Evolutionary conservation across 148 eudicot species (phyloP).

Genomic region (Dysphania ambrosioides): DNA sequence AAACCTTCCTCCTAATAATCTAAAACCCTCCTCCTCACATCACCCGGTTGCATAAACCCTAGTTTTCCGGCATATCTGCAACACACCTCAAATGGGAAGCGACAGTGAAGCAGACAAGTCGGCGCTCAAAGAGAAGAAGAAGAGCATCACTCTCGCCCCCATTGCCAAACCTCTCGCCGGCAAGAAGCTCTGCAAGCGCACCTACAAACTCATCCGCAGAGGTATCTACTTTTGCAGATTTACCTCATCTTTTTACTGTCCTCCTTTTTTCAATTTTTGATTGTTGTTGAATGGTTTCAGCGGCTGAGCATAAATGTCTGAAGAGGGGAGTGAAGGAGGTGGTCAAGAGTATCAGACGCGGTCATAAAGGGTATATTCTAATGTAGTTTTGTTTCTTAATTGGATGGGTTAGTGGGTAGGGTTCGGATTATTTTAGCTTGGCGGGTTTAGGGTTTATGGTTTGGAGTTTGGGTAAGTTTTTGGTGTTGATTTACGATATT

Average conservation of each 20-base stretch:
- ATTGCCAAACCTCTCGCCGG: constrained; percentile 94
- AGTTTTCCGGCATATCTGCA: background rate
- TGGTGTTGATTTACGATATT: background rate
- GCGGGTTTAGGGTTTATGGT: background rate
- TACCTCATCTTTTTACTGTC: background rate
- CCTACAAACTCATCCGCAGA: constrained; percentile 79
- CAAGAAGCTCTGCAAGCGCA: constrained; percentile 82
- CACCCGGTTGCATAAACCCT: constrained; percentile 22
- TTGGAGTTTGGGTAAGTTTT: background rate
- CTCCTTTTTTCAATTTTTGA: background rate
- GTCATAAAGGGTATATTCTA: constrained; percentile 72
- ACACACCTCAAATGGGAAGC: constrained; percentile 40
- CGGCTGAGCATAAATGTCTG: constrained; percentile 90
- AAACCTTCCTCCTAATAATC: background rate
- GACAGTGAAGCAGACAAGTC: constrained; percentile 78
- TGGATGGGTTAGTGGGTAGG: background rate
- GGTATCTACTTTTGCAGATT: constrained; percentile 38
- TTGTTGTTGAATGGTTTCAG: constrained; percentile 30
- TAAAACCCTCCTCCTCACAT: constrained; percentile 4
- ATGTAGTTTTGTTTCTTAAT: too few species aligned
- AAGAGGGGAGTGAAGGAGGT: constrained; percentile 98
- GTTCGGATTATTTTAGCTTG: background rate
- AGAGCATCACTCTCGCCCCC: constrained; percentile 56
- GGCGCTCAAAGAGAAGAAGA: constrained; percentile 61
- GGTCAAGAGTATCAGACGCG: constrained; percentile 84